phyloP scores from a whole-genome alignment of 2,329 filamentous ascomycete genomes.

The Epichloe scottii region DNA sequence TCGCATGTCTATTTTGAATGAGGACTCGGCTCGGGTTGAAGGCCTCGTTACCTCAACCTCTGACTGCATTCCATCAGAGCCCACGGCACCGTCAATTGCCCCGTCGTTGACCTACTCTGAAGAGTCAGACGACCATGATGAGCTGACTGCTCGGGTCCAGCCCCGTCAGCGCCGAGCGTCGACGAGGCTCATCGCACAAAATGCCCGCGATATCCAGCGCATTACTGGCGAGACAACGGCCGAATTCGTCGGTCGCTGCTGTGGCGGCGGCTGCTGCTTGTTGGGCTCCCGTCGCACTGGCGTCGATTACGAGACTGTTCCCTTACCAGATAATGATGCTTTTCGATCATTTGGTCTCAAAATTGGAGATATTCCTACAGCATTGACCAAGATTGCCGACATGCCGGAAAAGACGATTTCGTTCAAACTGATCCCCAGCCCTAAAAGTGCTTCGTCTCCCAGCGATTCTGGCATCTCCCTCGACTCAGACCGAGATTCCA shows the following conservation, averaged over 20 bases:
- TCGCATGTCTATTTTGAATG: constrained; percentile 17
- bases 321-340: constrained; percentile 68
- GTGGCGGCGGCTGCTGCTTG: constrained; percentile 52
- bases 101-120: constrained; percentile 52
- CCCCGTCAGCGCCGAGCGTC: constrained; percentile 51
- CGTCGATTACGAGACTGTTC: constrained; percentile 39
- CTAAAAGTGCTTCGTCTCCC: constrained; percentile 24
- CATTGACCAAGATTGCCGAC: constrained; percentile 57
- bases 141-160: constrained; percentile 30
- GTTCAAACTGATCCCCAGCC: constrained; percentile 44
- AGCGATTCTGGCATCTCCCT: constrained; percentile 37
- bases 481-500: constrained; percentile 19
- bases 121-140: constrained; percentile 47
- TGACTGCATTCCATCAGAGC: constrained; percentile 33
- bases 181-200: constrained; percentile 54
- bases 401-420: constrained; percentile 66
- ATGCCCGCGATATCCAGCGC: constrained; percentile 46
- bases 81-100: constrained; percentile 35
- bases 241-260: constrained; percentile 49
- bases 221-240: constrained; percentile 53
- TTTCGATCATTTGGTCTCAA: constrained; percentile 69
- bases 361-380: constrained; percentile 60
- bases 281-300: constrained; percentile 31
- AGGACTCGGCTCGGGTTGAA: constrained; percentile 21
- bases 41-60: constrained; percentile 26